These are phyloP conservation scores for Pseudotsuga menziesii DNA, from an alignment of 75 land plant genomes.

Conservation along the genomic window DNA sequence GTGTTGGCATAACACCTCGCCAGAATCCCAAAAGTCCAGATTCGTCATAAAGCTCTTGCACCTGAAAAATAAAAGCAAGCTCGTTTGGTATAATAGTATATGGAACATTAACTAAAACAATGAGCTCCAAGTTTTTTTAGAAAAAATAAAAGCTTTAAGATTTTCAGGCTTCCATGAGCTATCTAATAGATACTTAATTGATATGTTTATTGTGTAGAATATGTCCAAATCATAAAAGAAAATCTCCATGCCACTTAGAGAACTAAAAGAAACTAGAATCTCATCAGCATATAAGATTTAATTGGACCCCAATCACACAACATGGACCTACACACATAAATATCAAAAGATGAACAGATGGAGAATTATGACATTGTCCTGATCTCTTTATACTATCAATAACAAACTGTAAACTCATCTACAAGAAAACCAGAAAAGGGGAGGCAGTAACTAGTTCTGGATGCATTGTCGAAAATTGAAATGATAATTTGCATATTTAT, in stretches of 20 bases:
- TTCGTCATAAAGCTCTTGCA: slow-evolving; percentile 86
- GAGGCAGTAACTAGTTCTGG: not conserved
- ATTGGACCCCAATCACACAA: not conserved
- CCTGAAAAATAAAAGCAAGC: slow-evolving; percentile 32
- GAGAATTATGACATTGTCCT: not conserved
- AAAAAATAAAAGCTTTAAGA: not conserved
- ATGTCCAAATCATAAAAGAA: not conserved
- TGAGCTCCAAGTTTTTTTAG: not conserved
- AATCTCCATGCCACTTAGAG: not conserved
- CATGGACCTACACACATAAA: not conserved
- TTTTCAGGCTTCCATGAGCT: not conserved
- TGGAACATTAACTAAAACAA: not conserved
- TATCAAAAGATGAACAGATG: not conserved
- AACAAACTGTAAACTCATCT: not conserved
- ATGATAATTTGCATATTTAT: not conserved
- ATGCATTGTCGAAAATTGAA: not conserved
- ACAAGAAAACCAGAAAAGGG: not conserved
- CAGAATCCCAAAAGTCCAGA: slow-evolving; percentile 88
- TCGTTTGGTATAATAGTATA: not conserved
- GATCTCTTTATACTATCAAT: not conserved
- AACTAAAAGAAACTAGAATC: not conserved
- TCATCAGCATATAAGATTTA: not conserved
- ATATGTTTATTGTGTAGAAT: not conserved
- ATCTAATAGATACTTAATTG: not conserved
- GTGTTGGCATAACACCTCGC: slow-evolving; percentile 95